Conservation (phyloP, 495 filamentous ascomycete genomes). For the Margaritispora aquatica region DNA sequence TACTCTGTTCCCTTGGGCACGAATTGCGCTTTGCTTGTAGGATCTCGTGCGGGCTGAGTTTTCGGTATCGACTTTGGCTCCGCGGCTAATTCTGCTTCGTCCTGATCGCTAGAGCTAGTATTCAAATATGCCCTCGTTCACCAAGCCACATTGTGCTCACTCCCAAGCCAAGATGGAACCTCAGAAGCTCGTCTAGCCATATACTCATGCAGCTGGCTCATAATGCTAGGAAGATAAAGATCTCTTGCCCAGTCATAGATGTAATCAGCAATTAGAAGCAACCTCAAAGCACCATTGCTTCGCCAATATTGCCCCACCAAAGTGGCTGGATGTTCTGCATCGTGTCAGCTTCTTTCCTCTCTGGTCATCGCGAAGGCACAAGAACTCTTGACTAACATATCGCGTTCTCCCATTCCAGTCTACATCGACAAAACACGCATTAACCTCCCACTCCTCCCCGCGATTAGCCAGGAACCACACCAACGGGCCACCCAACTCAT, state of each 20-base stretch:
- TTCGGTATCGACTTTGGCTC: too few relatives aligned
- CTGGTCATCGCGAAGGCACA: too few relatives aligned
- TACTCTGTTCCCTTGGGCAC: too few relatives aligned
- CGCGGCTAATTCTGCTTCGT: too few relatives aligned
- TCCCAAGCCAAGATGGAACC: too few relatives aligned
- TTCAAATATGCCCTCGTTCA: too few relatives aligned
- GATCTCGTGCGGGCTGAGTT: too few relatives aligned
- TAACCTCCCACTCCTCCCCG: constrained; percentile 20
- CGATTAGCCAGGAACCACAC: constrained; percentile 24
- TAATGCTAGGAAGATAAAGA: constrained; percentile 17
- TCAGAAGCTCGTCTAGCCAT: too few relatives aligned
- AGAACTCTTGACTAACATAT: not conserved
- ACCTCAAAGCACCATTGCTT: constrained; percentile 26
- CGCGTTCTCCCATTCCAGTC: not conserved
- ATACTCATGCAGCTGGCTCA: not conserved
- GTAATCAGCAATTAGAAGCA: constrained; percentile 28
- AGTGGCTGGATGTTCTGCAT: constrained; percentile 17
- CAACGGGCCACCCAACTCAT: constrained; percentile 12
- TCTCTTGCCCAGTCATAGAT: constrained; percentile 32
- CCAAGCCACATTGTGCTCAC: too few relatives aligned
- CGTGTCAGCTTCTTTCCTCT: not conserved
- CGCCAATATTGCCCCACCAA: constrained; percentile 20
- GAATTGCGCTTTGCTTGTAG: too few relatives aligned
- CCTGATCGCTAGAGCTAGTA: too few relatives aligned
- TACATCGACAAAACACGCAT: not conserved